These are phyloP conservation scores for Lolium perenne DNA, from an alignment of 176 grass and related monocot species.

Conservation along the genomic window DNA sequence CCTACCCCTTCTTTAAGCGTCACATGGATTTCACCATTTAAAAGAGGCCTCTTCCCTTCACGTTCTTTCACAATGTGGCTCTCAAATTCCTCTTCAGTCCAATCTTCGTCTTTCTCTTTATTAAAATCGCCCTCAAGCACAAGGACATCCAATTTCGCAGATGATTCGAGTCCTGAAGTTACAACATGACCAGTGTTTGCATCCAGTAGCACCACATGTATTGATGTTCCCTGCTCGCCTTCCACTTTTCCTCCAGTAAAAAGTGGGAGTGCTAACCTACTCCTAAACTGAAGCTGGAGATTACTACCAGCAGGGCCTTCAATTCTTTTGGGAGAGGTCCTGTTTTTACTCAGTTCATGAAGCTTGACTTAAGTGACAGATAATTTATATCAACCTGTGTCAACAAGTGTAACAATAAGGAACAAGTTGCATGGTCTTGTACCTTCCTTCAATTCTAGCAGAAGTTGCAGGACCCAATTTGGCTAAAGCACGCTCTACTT, in stretches of 20 bases:
- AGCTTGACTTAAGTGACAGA: conserved; percentile 32
- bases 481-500: conserved; percentile 95
- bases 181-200: conserved; percentile 58
- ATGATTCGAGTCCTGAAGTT: conserved; percentile 66
- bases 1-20: conserved; percentile 91
- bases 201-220: conserved; percentile 87
- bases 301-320: conserved; percentile 78
- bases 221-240: conserved; percentile 83
- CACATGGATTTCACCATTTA: conserved; percentile 78
- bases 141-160: conserved; percentile 77
- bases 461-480: conserved; percentile 72
- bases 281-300: conserved; percentile 74
- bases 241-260: conserved; percentile 95
- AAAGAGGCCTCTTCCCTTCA: conserved; percentile 89
- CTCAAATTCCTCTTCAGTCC: conserved; percentile 89
- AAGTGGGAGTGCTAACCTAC: conserved; percentile 71
- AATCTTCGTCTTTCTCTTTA: conserved; percentile 82
- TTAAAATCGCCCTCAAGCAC: conserved; percentile 90
- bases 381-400: background rate
- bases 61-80: conserved; percentile 75
- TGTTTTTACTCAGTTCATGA: conserved; percentile 51
- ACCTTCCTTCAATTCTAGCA: conserved; percentile 94
- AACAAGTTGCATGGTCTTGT: conserved; percentile 40
- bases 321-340: conserved; percentile 73
- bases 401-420: conserved; percentile 17